Percentiles rank a stretch among this genome's conserved stretches.
These are phyloP conservation scores for Carallia brachiata DNA, from an alignment of 345 rosid genomes.

Conservation along the genomic window DNA sequence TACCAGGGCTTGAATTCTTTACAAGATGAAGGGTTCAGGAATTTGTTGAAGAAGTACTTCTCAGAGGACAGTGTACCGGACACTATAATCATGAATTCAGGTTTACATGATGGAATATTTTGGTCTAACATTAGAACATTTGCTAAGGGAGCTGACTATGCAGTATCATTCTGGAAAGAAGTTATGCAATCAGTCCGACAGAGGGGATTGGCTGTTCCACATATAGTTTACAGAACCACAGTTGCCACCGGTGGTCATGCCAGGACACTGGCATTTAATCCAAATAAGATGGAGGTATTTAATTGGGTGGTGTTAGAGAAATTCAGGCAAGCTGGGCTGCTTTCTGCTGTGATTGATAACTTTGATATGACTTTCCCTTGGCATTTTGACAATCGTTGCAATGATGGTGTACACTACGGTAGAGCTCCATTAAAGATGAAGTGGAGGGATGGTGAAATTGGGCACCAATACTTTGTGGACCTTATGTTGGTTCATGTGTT, in stretches of 20 bases:
- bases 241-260: constrained; percentile 92
- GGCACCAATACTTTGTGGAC: constrained; percentile 98
- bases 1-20: constrained; percentile 88
- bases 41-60: constrained; percentile 68
- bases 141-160: constrained; percentile 54
- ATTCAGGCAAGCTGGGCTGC: constrained; percentile 53
- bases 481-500: constrained; percentile 86
- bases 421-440: constrained; percentile 74
- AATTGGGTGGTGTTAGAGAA: constrained; percentile 73
- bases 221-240: constrained; percentile 65
- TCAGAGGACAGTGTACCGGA: constrained; percentile 66
- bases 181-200: constrained; percentile 54
- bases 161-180: constrained; percentile 72
- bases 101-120: constrained; percentile 82
- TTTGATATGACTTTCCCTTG: constrained; percentile 92
- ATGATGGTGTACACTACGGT: constrained; percentile 92
- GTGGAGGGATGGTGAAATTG: constrained; percentile 93
- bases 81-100: constrained; percentile 78
- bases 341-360: constrained; percentile 73
- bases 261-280: constrained; percentile 64
- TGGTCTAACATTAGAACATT: constrained; percentile 57
- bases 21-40: constrained; percentile 53
- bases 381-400: constrained; percentile 92
- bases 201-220: constrained; percentile 63
- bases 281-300: constrained; percentile 82